Percentiles rank a stretch among this genome's conserved stretches.
Conservation (phyloP, 148 eudicot genomes). For the Bassia scoparia region DNA sequence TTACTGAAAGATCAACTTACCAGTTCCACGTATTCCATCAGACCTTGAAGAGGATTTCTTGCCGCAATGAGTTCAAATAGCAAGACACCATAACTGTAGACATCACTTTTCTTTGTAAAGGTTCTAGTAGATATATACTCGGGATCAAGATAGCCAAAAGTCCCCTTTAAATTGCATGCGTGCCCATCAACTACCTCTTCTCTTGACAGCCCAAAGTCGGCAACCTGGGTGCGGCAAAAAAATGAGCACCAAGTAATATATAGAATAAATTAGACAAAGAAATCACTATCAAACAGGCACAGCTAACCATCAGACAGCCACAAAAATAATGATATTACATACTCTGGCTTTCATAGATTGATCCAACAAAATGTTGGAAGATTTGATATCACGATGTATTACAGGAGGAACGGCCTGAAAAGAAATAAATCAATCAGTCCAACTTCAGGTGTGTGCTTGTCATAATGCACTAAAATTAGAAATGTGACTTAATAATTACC, state of each 20-base stretch:
- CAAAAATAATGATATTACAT: constrained; percentile 20
- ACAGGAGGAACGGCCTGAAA: constrained; percentile 91
- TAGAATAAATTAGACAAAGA: neutral
- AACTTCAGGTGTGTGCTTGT: neutral
- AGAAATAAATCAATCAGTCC: neutral
- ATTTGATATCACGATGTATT: constrained; percentile 91
- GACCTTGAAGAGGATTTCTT: constrained; percentile 85
- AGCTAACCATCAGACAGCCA: neutral
- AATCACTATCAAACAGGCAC: neutral
- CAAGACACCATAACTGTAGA: constrained; percentile 87
- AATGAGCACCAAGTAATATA: neutral
- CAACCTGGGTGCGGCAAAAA: constrained; percentile 46
- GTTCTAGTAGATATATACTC: constrained; percentile 84
- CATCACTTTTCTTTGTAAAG: constrained; percentile 93
- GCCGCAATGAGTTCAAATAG: constrained; percentile 92
- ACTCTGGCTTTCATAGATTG: constrained; percentile 96
- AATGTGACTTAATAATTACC: constrained; percentile 33
- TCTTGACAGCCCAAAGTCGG: constrained; percentile 96
- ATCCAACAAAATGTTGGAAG: constrained; percentile 96
- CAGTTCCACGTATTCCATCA: constrained; percentile 85
- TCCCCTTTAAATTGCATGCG: constrained; percentile 67
- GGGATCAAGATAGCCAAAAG: constrained; percentile 96
- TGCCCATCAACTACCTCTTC: constrained; percentile 70
- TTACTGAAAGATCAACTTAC: constrained; percentile 38
- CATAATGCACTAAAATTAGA: neutral